phyloP scores from a whole-genome alignment of 176 grass and related monocot species.

The Eragrostis curvula region DNA sequence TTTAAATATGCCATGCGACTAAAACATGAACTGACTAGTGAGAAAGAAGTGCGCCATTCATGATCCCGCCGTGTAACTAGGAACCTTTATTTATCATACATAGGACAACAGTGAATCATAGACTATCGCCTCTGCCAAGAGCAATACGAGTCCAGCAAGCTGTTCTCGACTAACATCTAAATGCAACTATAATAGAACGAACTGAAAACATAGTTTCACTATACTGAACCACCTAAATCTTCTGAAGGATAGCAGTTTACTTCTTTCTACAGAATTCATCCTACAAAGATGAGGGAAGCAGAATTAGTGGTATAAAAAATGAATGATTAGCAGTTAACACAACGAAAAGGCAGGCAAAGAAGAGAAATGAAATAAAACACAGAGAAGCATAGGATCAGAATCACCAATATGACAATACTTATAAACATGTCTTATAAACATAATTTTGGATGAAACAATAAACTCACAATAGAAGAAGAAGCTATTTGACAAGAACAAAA shows the following conservation, averaged over 20 bases:
- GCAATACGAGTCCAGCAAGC: neutral
- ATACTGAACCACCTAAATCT: slow-evolving; percentile 5
- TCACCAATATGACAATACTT: neutral
- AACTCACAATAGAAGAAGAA: neutral
- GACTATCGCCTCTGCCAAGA: neutral
- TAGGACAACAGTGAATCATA: neutral
- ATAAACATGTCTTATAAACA: neutral
- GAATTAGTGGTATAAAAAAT: neutral
- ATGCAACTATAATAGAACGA: slow-evolving; percentile 19
- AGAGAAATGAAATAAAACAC: neutral
- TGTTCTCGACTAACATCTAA: slow-evolving; percentile 13
- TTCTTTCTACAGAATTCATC: neutral
- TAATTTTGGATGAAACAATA: neutral
- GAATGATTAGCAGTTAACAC: neutral
- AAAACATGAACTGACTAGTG: neutral
- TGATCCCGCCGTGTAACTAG: neutral
- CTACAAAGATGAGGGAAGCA: neutral
- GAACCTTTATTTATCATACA: slow-evolving; percentile 5
- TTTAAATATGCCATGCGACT: neutral
- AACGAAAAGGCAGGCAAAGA: neutral
- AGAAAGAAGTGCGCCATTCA: neutral
- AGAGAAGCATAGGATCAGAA: neutral
- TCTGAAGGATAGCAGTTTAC: neutral
- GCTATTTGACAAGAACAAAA: neutral
- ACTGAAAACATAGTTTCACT: slow-evolving; percentile 13